These are phyloP conservation scores for Dactylellina cionopaga DNA, from an alignment of 2,329 filamentous ascomycete species.

Conservation along the genomic window DNA sequence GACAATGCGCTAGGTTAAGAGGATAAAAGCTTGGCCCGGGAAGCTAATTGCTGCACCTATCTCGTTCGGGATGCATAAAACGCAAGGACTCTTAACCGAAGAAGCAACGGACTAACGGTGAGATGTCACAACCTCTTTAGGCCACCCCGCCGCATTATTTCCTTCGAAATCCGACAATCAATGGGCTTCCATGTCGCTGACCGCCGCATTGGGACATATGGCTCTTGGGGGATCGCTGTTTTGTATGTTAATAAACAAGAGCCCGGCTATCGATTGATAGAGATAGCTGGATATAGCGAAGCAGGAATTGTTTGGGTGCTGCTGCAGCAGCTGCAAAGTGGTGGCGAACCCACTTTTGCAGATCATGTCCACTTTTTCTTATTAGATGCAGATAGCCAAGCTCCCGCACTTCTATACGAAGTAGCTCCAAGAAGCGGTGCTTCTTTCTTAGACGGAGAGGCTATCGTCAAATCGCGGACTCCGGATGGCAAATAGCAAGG, in stretches of 20 bases:
- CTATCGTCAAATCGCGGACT: constrained; percentile 34
- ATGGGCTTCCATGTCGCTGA: not conserved
- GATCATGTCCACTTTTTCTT: constrained; percentile 31
- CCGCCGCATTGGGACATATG: not conserved
- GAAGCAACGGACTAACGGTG: not conserved
- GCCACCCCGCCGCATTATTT: constrained; percentile 3
- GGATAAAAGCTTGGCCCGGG: constrained; percentile 33
- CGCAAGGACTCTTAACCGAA: constrained; percentile 34
- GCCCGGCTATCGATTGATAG: too few species aligned
- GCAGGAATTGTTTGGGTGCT: too few species aligned
- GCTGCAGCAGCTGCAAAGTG: not conserved
- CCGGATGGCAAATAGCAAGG: constrained; percentile 35
- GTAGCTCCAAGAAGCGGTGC: constrained; percentile 3
- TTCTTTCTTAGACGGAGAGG: constrained; percentile 16
- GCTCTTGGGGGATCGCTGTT: too few species aligned
- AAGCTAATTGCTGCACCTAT: constrained; percentile 25
- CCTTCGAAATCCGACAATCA: not conserved
- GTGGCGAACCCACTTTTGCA: constrained; percentile 28
- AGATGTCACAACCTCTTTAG: not conserved
- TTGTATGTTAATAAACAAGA: too few species aligned
- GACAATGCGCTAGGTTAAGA: constrained; percentile 28
- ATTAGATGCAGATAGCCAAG: constrained; percentile 24
- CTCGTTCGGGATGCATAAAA: constrained; percentile 41
- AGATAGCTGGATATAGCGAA: too few species aligned
- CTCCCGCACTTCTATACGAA: constrained; percentile 6